phyloP scores from a whole-genome alignment of 805 yeast genomes.

The Kodamaea laetipori region DNA sequence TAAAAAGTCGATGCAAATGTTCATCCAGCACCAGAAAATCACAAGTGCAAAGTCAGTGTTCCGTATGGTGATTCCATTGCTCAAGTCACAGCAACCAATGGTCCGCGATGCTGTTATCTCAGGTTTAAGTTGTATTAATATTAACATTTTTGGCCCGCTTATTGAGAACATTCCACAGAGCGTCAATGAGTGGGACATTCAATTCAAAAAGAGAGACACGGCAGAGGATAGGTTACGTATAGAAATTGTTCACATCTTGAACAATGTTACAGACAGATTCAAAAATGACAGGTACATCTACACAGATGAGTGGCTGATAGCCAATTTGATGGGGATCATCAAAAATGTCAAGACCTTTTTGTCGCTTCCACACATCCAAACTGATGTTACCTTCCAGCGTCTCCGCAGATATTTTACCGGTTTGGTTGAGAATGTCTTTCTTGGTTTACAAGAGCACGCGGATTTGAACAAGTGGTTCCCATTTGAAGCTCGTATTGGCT shows the following conservation, averaged over 20 bases:
- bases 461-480: slow-evolving; percentile 62
- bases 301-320: slow-evolving; percentile 68
- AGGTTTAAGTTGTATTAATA: slow-evolving; percentile 86
- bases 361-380: slow-evolving; percentile 58
- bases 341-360: slow-evolving; percentile 63
- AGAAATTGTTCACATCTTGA: slow-evolving; percentile 76
- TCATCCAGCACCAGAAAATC: slow-evolving; percentile 87
- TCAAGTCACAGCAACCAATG: slow-evolving; percentile 66
- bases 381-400: slow-evolving; percentile 69
- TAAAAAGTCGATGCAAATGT: slow-evolving; percentile 75
- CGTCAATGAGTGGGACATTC: slow-evolving; percentile 49
- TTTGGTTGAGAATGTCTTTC: slow-evolving; percentile 71
- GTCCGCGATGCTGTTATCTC: slow-evolving; percentile 85
- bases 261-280: slow-evolving; percentile 66
- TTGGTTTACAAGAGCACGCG: slow-evolving; percentile 49
- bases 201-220: slow-evolving; percentile 32
- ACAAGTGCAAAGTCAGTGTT: slow-evolving; percentile 91
- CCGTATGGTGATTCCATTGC: slow-evolving; percentile 79
- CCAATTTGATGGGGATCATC: slow-evolving; percentile 61
- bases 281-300: slow-evolving; percentile 48
- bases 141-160: slow-evolving; percentile 82
- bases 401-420: slow-evolving; percentile 83
- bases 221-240: slow-evolving; percentile 56
- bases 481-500: slow-evolving; percentile 79
- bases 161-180: slow-evolving; percentile 72